These are phyloP conservation scores for Eremochloa ophiuroides DNA, from an alignment of 176 grass and related monocot species.

Conservation along the genomic window DNA sequence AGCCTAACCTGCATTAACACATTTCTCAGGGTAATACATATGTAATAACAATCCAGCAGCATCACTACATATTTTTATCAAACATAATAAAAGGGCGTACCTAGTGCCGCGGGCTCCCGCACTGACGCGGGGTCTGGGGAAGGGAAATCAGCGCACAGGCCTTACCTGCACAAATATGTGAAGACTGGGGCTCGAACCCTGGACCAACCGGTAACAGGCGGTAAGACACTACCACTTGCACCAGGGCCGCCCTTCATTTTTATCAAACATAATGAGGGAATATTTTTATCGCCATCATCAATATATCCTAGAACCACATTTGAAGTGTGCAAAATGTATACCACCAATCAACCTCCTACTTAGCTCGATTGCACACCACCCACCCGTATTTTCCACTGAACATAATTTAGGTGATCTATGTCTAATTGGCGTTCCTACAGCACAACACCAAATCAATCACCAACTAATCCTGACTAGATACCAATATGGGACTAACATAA, in stretches of 20 bases:
- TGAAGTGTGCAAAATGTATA: constrained; percentile 20
- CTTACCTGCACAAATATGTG: too few relatives aligned
- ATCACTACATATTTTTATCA: too few relatives aligned
- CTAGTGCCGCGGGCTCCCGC: too few relatives aligned
- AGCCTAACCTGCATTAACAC: not conserved
- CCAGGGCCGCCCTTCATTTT: too few relatives aligned
- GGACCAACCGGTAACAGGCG: too few relatives aligned
- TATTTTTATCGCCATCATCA: constrained; percentile 27
- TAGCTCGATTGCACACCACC: constrained; percentile 10
- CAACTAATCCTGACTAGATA: constrained; percentile 16
- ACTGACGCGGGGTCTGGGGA: too few relatives aligned
- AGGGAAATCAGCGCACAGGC: too few relatives aligned
- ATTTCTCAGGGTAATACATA: not conserved
- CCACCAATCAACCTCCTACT: not conserved
- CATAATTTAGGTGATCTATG: not conserved
- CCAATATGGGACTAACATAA: constrained; percentile 23
- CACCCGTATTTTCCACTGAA: constrained; percentile 2
- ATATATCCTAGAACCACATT: constrained; percentile 6
- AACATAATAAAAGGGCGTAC: too few relatives aligned
- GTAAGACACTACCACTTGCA: too few relatives aligned
- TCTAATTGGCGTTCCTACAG: constrained; percentile 21
- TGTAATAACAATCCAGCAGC: not conserved
- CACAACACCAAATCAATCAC: constrained; percentile 1
- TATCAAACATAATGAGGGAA: not conserved
- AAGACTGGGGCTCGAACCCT: too few relatives aligned